Base-by-base conservation (phyloP, 176 grass and related monocot genomes). In the Aegilops sharonensis region DNA sequence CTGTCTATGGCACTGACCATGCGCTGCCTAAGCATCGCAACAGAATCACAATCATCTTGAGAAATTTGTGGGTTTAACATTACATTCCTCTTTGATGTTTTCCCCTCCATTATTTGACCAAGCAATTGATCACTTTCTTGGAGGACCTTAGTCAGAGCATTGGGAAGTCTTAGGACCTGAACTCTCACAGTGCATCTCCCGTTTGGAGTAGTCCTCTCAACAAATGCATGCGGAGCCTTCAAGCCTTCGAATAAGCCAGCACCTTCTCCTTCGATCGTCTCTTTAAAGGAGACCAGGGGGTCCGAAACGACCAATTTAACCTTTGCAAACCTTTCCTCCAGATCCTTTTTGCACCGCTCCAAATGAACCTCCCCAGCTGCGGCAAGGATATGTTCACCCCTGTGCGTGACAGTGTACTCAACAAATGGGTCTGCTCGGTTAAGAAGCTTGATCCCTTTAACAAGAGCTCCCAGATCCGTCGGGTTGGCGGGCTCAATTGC, bases 321-420 rank as follows among this genome's bases (percentile, higher is more conserved):
- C 88, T 93, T 98, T 79, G 95, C 93, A 71, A 98, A 98, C 85
- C 95, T 95, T 78, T 98, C 95, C 83, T 89, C 85, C 72, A 98
- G 84, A 87, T 98, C 93, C 78, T 98, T 98, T 89, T 94, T 93
- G 75, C 95, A 98, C 74, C 93, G 93, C 45, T 95, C 93, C 69
- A 98, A 83, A 93, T 98, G 95, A 70, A 98, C 74, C 91, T 98
- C 95, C 43, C 95, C 95, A 77, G 93, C 95, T 64, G 95, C 95
- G 71, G 93, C 88, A 84, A 95, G 88, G 54, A 98, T 93, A 64
- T 94, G 93, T 79, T 98, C 95, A 69, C 95, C 95, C 78, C 91
- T 91, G 21, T 94, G 92, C 0, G 93, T 91, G 83, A 98, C 93
- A 23, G 84, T 91, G 69, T 94, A 89, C 85, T 97, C 95, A 21